Base-by-base conservation (phyloP, 2,329 filamentous ascomycete species). In the Cordyceps fumosorosea region DNA sequence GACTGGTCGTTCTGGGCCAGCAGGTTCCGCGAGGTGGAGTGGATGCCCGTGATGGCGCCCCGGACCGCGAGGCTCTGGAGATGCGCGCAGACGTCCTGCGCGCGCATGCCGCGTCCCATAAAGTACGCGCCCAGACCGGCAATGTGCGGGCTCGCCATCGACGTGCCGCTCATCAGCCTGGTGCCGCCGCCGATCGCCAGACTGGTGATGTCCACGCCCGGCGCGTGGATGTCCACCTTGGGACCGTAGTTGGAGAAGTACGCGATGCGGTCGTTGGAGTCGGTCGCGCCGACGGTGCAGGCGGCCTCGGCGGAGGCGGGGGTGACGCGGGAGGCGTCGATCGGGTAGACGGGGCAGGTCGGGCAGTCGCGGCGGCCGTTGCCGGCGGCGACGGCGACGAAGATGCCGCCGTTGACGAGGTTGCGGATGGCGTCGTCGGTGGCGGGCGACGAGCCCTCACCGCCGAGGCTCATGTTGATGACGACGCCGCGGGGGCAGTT, bases 381-480 rank as follows among this genome's bases (percentile, higher is more conserved):
- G 47, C 81, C 81, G 34, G 81, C 81, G 3, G 81, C 81, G 18
- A 82, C 80, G 62, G 77, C 80, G 50, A 81, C 71, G 63, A 80
- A 79, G 62, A 82, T 71, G 37, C 80, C 81, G 1, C 71, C 69
- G 32, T 64, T 63, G 65, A 78, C 72, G 37, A 80, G 72, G 53
- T 70, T 72, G 11, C 72, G 72, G 26, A 80, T 78, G 11, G 80
- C 80, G 40, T 67, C 69, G 75, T 83, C 83, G 63, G 81, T 67
- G 22, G 79, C 69, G 2, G 72, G 57, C 5, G 77, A 79, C 64
- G 66, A 70, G 18, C 8, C 12, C 24, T 29, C 16, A 11, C 80
- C 80, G 45, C 80, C 80, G 7, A 84, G 77, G 8, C 77, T 80
- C 80, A 83, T 80, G 71, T 78, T 81, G 65, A 78, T 75, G 29